Evolutionary conservation across 805 yeast genomes (phyloP), one percentile per base, ranked within the genome.

Genomic region (Candida corydali): DNA sequence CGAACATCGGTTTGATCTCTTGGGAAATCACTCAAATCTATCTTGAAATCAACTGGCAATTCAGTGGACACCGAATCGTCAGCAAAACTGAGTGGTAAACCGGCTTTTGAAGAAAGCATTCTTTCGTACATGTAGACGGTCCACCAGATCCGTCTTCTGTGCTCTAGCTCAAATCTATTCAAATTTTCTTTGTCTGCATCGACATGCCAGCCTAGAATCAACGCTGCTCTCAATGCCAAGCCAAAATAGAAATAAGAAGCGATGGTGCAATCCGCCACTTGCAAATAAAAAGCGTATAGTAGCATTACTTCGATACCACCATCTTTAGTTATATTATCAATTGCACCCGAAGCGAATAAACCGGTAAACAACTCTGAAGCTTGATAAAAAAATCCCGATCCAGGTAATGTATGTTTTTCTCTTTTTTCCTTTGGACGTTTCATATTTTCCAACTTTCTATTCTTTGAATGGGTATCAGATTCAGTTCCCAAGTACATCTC

Each of bases 401-500:
- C 94, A 0, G 94, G 94, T 27, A 84, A 58, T 17, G 79, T 77
- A 41, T 63, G 57, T 36, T 53, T 48, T 9, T 52, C 47, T 27
- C 49, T 48, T 31, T 44, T 50, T 10, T 48, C 45, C 28, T 43
- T 47, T 15, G 22, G 26, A 26, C 39, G 30, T 17, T 40, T 37
- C 32, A 34, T 36, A 23, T 39, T 38, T 37, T 42, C 28, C 32
- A 40, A 32, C 38, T 46, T 37, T 42, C 37, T 36, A 26, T 41
- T 29, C 39, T 45, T 27, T 35, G 37, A 6, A 49, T 80, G 80
- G 16, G 70, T 63, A 44, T 75, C 76, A 36, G 83, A 80, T 9
- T 83, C 82, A 0, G 87, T 81, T 1, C 91, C 91, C 25, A 83
- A 57, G 49, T 84, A 84, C 86, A 84, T 82, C 53, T 84, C 94